Percentiles rank a stretch among this genome's conserved stretches.
phyloP scores from a whole-genome alignment of 345 rosid genomes.

The Eucalyptus fibrosa region DNA sequence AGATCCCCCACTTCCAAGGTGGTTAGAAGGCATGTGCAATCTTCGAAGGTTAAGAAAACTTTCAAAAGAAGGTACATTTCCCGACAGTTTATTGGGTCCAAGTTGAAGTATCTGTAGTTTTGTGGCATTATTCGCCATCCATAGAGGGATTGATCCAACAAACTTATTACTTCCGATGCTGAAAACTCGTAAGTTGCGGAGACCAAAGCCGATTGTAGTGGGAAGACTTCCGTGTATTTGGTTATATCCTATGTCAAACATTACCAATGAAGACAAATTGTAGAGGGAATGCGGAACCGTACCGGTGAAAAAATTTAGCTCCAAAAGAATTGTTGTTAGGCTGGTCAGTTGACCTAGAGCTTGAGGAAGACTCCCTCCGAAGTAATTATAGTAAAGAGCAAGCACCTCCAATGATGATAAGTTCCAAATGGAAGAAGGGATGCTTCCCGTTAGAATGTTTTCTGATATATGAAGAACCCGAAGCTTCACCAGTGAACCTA shows the following conservation, averaged over 20 bases:
- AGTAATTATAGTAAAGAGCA: neutral
- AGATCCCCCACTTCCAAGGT: neutral
- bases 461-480: fast-evolving
- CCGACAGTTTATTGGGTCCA: neutral
- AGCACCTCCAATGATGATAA: neutral
- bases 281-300: neutral
- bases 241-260: neutral
- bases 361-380: neutral
- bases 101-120: neutral
- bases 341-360: neutral
- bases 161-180: neutral
- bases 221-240: neutral
- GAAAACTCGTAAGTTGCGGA: neutral
- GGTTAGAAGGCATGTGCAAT: fast-evolving
- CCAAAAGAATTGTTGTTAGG: fast-evolving
- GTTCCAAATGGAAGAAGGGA: neutral
- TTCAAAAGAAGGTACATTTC: neutral
- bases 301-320: fast-evolving
- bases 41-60: neutral
- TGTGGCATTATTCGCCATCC: neutral
- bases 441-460: neutral
- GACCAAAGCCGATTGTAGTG: neutral
- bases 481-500: neutral
- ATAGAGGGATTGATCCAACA: neutral
- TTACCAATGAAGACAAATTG: neutral